Evolutionary conservation across 225 moss, liverwort and hornwort genomes (phyloP).

Genomic region (Sphagnum contortum): DNA sequence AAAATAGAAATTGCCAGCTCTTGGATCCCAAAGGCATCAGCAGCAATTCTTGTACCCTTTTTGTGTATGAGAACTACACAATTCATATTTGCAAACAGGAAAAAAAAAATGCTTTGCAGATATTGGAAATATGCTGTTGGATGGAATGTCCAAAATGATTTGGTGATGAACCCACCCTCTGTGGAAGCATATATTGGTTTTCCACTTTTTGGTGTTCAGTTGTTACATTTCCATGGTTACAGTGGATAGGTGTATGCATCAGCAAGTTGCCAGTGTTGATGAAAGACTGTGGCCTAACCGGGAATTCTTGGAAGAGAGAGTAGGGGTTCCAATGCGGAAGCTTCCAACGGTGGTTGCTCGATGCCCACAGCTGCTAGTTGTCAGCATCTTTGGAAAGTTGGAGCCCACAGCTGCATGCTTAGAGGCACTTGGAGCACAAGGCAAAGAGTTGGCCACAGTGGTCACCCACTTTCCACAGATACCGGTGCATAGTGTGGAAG

Average conservation of each 20-base stretch:
- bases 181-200: not conserved
- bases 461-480: constrained; percentile 47
- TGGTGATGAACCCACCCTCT: constrained; percentile 10
- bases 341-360: constrained; percentile 34
- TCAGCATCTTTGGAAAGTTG: constrained; percentile 44
- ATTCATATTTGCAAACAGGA: too few relatives aligned
- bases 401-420: constrained; percentile 38
- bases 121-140: constrained; percentile 8
- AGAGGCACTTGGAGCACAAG: constrained; percentile 40
- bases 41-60: too few relatives aligned
- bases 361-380: constrained; percentile 45
- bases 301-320: constrained; percentile 36
- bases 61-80: too few relatives aligned
- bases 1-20: constrained; percentile 20
- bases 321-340: constrained; percentile 34
- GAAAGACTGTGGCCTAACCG: constrained; percentile 34
- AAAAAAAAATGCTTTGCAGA: not conserved
- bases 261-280: constrained; percentile 19
- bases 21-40: constrained; percentile 22
- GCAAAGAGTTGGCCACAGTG: constrained; percentile 34
- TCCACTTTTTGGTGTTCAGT: too few relatives aligned
- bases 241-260: constrained; percentile 30
- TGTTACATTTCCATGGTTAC: not conserved
- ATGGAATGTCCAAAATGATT: constrained; percentile 20
- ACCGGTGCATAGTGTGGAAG: constrained; percentile 53